These are phyloP conservation scores for Hypomyces rosellus DNA, from an alignment of 2,329 filamentous ascomycete species.

Conservation along the genomic window DNA sequence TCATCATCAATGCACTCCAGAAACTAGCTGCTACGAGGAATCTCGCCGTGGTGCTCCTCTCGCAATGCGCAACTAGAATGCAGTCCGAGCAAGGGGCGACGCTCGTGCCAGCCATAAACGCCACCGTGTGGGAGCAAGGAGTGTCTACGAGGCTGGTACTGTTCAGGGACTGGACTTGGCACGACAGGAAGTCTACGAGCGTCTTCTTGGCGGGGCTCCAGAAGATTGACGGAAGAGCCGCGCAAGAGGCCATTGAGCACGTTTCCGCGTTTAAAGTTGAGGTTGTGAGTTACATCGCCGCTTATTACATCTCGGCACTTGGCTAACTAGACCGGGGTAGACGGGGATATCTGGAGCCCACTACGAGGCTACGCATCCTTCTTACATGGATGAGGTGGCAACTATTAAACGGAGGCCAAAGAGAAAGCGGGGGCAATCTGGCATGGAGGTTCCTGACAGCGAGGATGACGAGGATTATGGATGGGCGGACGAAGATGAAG, in stretches of 20 bases:
- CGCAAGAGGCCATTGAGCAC: conserved; percentile 33
- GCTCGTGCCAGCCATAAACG: conserved; percentile 68
- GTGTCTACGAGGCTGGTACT: conserved; percentile 68
- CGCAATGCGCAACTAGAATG: conserved; percentile 78
- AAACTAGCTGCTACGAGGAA: conserved; percentile 69
- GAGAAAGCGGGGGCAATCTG: conserved; percentile 56
- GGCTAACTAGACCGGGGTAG: conserved; percentile 28
- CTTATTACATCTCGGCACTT: conserved; percentile 11
- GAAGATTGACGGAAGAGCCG: conserved; percentile 53
- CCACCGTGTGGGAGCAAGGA: conserved; percentile 72
- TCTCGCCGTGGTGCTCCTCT: conserved; percentile 68
- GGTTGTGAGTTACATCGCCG: conserved; percentile 29
- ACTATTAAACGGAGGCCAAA: conserved; percentile 39
- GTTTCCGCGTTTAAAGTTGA: conserved; percentile 45
- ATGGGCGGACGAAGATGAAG: conserved; percentile 63
- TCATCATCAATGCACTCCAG: conserved; percentile 63
- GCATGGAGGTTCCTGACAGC: conserved; percentile 54
- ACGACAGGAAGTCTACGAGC: conserved; percentile 38
- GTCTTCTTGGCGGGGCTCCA: conserved; percentile 57
- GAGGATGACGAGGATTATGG: conserved; percentile 66
- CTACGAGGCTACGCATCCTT: conserved; percentile 33
- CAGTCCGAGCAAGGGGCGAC: conserved; percentile 59
- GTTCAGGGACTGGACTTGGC: conserved; percentile 69
- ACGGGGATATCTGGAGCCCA: conserved; percentile 36
- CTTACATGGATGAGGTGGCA: conserved; percentile 27